phyloP scores from a whole-genome alignment of 148 eudicot genomes.

The Rhododendron williamsianum region DNA sequence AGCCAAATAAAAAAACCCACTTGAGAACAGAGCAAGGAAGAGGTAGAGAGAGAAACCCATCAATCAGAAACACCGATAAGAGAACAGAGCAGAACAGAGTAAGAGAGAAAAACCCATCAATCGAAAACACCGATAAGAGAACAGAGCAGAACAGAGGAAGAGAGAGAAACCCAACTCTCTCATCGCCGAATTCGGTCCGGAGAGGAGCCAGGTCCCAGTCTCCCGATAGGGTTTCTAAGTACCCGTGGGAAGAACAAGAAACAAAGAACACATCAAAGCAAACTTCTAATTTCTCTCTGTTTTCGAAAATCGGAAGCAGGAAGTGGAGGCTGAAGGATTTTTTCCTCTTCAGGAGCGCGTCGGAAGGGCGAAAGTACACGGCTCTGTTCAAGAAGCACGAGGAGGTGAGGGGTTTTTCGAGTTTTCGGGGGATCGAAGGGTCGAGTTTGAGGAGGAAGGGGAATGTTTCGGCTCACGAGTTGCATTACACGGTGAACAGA shows the following conservation, averaged over 20 bases:
- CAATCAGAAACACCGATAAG: background rate
- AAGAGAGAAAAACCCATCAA: background rate
- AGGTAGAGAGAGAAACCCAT: background rate
- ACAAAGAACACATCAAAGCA: conserved; percentile 6
- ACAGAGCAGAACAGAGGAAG: conserved; percentile 16
- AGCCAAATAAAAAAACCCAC: background rate
- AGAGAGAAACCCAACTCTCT: conserved; percentile 14
- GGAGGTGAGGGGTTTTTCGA: conserved; percentile 30
- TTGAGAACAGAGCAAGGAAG: background rate
- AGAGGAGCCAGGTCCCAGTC: conserved; percentile 53
- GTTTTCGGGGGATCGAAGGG: conserved; percentile 24
- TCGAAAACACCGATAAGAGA: background rate
- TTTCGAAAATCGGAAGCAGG: conserved; percentile 26
- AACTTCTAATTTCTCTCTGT: conserved; percentile 5
- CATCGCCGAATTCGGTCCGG: conserved; percentile 18
- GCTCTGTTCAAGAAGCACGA: conserved; percentile 32
- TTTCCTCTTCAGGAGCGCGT: conserved; percentile 69
- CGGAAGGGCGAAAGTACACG: conserved; percentile 67
- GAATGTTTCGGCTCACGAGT: conserved; percentile 58
- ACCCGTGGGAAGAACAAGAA: conserved; percentile 51
- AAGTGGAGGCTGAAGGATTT: conserved; percentile 75
- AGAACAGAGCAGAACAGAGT: background rate
- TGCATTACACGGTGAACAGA: conserved; percentile 57
- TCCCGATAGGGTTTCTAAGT: conserved; percentile 38
- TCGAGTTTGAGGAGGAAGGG: conserved; percentile 30